Evolutionary conservation across 2,329 filamentous ascomycete species (phyloP).

Genomic region (Pestalotiopsis sp.): DNA sequence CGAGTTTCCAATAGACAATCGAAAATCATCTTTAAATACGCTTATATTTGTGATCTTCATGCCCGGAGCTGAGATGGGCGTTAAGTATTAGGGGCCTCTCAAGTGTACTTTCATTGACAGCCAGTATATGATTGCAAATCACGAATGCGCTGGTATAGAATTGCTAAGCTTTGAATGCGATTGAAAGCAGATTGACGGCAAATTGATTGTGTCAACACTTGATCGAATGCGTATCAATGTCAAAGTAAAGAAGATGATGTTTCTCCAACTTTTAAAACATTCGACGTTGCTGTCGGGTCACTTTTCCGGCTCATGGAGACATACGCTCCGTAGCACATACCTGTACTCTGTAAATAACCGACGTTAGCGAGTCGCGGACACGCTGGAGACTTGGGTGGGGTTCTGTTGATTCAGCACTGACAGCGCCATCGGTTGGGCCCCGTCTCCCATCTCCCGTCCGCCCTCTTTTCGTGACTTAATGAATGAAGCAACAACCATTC

Average conservation of each 20-base stretch:
- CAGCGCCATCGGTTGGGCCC: background rate
- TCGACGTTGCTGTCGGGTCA: background rate
- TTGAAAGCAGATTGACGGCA: too few species aligned
- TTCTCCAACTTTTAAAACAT: background rate
- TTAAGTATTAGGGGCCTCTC: too few species aligned
- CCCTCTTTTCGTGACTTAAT: background rate
- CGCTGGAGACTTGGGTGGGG: background rate
- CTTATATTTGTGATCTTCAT: too few species aligned
- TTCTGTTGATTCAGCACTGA: background rate
- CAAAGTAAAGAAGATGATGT: too few species aligned
- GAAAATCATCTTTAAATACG: background rate
- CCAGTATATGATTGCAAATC: too few species aligned
- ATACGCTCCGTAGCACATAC: background rate
- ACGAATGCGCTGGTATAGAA: too few species aligned
- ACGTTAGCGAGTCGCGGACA: background rate
- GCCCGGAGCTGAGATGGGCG: too few species aligned
- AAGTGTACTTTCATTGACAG: too few species aligned
- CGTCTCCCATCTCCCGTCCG: background rate
- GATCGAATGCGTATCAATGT: too few species aligned
- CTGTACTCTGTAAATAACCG: background rate
- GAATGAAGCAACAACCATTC: background rate
- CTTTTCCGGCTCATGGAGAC: background rate
- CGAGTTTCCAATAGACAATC: background rate
- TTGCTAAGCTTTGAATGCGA: too few species aligned
- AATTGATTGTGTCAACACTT: too few species aligned